Evolutionary conservation across 805 yeast species (phyloP).

Genomic region (Cephaloascus albidus): DNA sequence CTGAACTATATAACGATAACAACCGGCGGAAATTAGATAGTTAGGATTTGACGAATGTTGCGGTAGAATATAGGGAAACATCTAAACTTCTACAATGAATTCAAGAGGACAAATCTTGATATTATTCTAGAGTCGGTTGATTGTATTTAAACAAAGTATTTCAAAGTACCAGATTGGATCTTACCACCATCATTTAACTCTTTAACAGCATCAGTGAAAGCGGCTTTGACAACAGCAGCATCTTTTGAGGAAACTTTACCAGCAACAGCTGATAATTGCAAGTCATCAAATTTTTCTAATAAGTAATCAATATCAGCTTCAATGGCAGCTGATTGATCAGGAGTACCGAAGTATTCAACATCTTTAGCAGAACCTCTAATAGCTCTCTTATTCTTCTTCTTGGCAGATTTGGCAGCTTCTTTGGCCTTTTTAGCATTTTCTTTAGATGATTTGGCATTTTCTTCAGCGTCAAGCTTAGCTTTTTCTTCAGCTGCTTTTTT

Average conservation of each 20-base stretch:
- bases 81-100: too few relatives aligned
- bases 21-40: too few relatives aligned
- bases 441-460: constrained; percentile 51
- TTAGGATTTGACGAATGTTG: too few relatives aligned
- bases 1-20: too few relatives aligned
- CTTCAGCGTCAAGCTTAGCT: constrained; percentile 70
- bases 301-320: constrained; percentile 76
- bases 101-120: too few relatives aligned
- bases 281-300: constrained; percentile 74
- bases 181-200: constrained; percentile 46
- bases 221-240: constrained; percentile 48
- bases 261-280: constrained; percentile 69
- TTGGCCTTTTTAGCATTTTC: constrained; percentile 69
- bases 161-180: constrained; percentile 40
- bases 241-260: constrained; percentile 48
- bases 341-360: constrained; percentile 75
- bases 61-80: too few relatives aligned
- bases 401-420: constrained; percentile 95
- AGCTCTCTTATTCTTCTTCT: constrained; percentile 93
- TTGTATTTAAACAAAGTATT: constrained; percentile 38
- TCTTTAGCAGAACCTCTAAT: constrained; percentile 80
- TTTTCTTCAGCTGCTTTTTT: constrained; percentile 84
- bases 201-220: constrained; percentile 45
- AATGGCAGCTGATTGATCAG: constrained; percentile 52
- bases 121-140: too few relatives aligned